Percentiles rank a stretch among this genome's conserved stretches.
These are phyloP conservation scores for Emergomyces orientalis DNA, from an alignment of 2,329 filamentous ascomycete genomes.

Conservation along the genomic window DNA sequence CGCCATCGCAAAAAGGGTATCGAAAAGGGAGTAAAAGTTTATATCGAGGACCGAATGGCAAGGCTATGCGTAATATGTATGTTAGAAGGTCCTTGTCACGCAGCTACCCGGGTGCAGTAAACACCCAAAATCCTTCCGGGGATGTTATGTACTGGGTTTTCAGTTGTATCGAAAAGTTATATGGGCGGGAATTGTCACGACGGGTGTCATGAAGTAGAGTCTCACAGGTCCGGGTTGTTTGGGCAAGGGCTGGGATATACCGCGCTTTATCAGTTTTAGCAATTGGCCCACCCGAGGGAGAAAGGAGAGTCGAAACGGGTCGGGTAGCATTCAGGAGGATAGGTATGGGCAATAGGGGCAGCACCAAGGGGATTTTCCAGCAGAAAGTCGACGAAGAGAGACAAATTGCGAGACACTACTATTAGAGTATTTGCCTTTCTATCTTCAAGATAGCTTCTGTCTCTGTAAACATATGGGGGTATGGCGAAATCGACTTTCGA, in stretches of 20 bases:
- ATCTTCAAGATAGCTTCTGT: not conserved
- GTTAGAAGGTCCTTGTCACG: not conserved
- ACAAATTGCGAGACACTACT: not conserved
- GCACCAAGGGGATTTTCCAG: not conserved
- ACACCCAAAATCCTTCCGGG: not conserved
- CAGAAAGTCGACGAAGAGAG: not conserved
- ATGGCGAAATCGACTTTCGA: not conserved
- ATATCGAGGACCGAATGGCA: not conserved
- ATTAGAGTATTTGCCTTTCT: not conserved
- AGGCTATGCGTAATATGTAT: not conserved
- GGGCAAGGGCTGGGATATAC: not conserved
- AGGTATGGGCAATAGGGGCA: not conserved
- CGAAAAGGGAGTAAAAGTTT: not conserved
- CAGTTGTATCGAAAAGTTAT: not conserved
- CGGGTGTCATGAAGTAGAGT: not conserved
- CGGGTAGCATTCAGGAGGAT: not conserved
- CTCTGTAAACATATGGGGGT: not conserved
- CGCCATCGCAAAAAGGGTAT: not conserved
- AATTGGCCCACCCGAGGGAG: not conserved
- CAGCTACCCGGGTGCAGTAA: slow-evolving; percentile 1
- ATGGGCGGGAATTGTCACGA: not conserved
- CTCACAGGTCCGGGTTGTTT: not conserved
- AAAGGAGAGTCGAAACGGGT: not conserved
- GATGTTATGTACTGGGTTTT: not conserved
- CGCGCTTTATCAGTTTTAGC: not conserved